Base-by-base conservation (phyloP, 495 filamentous ascomycete genomes). In the Talaromyces adpressus region DNA sequence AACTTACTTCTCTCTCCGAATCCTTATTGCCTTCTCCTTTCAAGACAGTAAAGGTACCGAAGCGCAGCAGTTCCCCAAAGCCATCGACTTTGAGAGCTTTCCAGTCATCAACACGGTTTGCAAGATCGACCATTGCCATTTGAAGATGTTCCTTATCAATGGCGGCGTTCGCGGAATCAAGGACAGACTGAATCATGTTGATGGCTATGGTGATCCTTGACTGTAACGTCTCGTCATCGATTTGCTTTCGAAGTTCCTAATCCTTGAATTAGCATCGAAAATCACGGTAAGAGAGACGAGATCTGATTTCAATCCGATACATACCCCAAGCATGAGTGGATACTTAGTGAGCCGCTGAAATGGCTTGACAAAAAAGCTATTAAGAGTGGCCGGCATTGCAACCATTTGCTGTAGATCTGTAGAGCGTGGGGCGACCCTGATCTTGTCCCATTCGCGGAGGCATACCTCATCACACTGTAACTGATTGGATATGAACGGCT, bases 301-400 rank as follows among this genome's bases (percentile, higher is more conserved):
- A 29, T 57, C 36, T 16, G 16, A 41, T 41, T 41, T 16, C 36
- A 9, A 41, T 41, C 14, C 0, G 22, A 53, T 25, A 72, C 83
- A 65, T 81, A 96, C 92, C 79, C 88, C 87, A 25, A 98, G 81
- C 51, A 98, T 82, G 12, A 98, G 77, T 18, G 95, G 95, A 70
- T 98, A 98, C 73, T 96, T 96, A 52, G 91, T 89, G 59, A 98
- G 79, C 61, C 94, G 86, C 75, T 98, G 94, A 79, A 98, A 96
- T 6, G 94, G 94, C 71, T 98, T 98, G 63, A 98, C 81, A 9
- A 98, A 84, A 72, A 98, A 98, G 4, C 91, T 91, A 68, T 91
- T 91, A 9, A 98, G 79, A 16, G 77, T 80, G 23, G 82, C 77
- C 6, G 79, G 79, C 61, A 81, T 81, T 54, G 85, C 84, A 14